Percentiles rank a stretch among this genome's conserved stretches.
Evolutionary conservation across 768 basidiomycete species (phyloP).

Genomic region (Collybia nuda): DNA sequence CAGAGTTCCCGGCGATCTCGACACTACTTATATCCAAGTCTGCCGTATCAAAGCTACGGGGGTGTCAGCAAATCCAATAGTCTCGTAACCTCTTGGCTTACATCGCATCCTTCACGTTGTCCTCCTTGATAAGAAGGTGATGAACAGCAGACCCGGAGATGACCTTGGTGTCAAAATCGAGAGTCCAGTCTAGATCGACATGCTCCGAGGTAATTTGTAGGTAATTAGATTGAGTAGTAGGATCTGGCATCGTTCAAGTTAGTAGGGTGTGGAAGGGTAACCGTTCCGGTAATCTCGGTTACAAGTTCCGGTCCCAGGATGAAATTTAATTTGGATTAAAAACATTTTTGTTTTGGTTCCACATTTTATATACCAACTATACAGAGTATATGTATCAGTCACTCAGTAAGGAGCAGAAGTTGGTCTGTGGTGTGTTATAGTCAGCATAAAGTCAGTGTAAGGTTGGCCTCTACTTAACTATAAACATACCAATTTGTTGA

Average conservation of each 20-base stretch:
- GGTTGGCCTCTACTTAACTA: no score
- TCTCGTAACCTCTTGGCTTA: constrained; percentile 27
- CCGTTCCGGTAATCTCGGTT: background rate
- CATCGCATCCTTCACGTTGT: constrained; percentile 60
- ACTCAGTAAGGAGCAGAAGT: no score
- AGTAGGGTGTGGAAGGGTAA: background rate
- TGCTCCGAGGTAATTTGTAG: constrained; percentile 62
- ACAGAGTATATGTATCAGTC: no score
- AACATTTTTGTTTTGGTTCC: no score
- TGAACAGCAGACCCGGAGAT: constrained; percentile 70
- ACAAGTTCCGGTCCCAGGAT: no score
- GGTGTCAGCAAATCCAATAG: background rate
- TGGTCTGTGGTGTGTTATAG: no score
- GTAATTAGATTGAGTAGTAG: constrained; percentile 84
- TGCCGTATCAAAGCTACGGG: constrained; percentile 67
- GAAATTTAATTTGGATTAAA: no score
- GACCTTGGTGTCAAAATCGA: constrained; percentile 61
- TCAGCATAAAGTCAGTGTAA: no score
- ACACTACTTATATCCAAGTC: constrained; percentile 61
- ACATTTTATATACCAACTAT: no score
- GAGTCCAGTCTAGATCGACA: constrained; percentile 71
- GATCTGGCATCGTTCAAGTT: constrained; percentile 37
- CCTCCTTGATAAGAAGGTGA: constrained; percentile 51
- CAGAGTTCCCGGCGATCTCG: constrained; percentile 49
- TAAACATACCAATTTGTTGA: no score